A percentile compares a stretch with the other conserved stretches of the same genome.
phyloP scores from a whole-genome alignment of 164 flowering plant species.

The Nymphaea colorata region DNA sequence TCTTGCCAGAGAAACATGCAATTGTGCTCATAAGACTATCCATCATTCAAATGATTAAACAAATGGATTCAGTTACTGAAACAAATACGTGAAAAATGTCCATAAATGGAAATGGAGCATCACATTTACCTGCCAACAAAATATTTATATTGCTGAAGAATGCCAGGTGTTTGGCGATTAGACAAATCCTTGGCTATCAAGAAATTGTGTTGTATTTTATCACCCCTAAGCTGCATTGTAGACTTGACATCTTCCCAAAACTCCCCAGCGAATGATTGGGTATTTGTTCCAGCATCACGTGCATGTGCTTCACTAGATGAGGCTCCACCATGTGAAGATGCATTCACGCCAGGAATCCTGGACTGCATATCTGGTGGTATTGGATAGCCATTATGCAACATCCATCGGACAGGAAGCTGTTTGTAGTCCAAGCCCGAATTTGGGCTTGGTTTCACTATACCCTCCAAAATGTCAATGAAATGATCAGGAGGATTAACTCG shows the following conservation, averaged over 20 bases:
- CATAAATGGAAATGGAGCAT: neutral
- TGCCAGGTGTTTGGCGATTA: slow-evolving; percentile 53
- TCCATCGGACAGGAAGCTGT: slow-evolving; percentile 92
- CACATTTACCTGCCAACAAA: slow-evolving; percentile 71
- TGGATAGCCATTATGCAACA: slow-evolving; percentile 87
- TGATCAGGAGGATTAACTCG: slow-evolving; percentile 94
- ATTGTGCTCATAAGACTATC: neutral
- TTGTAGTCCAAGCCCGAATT: slow-evolving; percentile 30
- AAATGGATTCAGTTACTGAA: neutral
- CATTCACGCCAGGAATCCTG: slow-evolving; percentile 25
- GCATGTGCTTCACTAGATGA: slow-evolving; percentile 22
- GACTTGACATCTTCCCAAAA: slow-evolving; percentile 67
- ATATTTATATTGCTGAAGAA: slow-evolving; percentile 50
- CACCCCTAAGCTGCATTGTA: slow-evolving; percentile 43
- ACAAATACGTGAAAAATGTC: neutral
- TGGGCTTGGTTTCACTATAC: slow-evolving; percentile 53
- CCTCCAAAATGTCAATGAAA: slow-evolving; percentile 92
- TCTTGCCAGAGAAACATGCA: too few species aligned
- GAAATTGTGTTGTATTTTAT: slow-evolving; percentile 41
- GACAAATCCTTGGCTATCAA: slow-evolving; percentile 53
- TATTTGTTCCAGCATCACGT: slow-evolving; percentile 19
- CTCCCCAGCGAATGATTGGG: slow-evolving; percentile 66
- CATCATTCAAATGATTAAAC: neutral
- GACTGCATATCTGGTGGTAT: slow-evolving; percentile 79
- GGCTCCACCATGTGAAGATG: slow-evolving; percentile 23